Percentiles rank a stretch among this genome's conserved stretches.
Conservation (phyloP, 2,329 filamentous ascomycete genomes). For the Phaeophleospora eucalypticola region DNA sequence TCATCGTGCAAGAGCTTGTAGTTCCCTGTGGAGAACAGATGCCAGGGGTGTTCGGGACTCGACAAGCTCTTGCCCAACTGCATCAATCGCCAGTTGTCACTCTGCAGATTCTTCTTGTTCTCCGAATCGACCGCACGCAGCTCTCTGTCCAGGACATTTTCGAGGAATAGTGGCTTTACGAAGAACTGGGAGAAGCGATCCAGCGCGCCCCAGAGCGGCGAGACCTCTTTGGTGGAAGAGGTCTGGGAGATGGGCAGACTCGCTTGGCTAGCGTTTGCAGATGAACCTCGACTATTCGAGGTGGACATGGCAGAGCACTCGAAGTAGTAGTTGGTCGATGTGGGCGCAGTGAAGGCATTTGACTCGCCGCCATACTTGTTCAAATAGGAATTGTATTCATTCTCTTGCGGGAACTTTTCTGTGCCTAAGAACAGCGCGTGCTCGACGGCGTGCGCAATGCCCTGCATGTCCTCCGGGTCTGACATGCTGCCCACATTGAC, state of each 20-base stretch:
- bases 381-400: constrained; percentile 92
- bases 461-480: constrained; percentile 83
- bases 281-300: constrained; percentile 47
- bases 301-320: constrained; percentile 78
- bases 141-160: constrained; percentile 80
- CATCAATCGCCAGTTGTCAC: constrained; percentile 79
- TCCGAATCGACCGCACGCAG: constrained; percentile 87
- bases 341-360: constrained; percentile 90
- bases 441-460: constrained; percentile 94
- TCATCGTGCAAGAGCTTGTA: constrained; percentile 78
- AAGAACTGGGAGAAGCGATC: constrained; percentile 96
- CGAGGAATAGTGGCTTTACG: constrained; percentile 78
- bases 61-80: constrained; percentile 86
- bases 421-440: constrained; percentile 98
- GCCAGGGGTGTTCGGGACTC: constrained; percentile 81
- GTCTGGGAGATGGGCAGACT: constrained; percentile 33
- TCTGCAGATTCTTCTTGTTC: constrained; percentile 96
- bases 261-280: constrained; percentile 34
- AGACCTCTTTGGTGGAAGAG: constrained; percentile 35
- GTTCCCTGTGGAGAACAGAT: constrained; percentile 88
- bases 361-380: constrained; percentile 85
- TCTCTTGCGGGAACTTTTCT: constrained; percentile 93
- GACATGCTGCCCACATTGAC: constrained; percentile 96
- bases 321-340: constrained; percentile 97
- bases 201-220: constrained; percentile 74